Base-by-base conservation (phyloP, 1,284 basidiomycete species). In the Cerrena zonata region DNA sequence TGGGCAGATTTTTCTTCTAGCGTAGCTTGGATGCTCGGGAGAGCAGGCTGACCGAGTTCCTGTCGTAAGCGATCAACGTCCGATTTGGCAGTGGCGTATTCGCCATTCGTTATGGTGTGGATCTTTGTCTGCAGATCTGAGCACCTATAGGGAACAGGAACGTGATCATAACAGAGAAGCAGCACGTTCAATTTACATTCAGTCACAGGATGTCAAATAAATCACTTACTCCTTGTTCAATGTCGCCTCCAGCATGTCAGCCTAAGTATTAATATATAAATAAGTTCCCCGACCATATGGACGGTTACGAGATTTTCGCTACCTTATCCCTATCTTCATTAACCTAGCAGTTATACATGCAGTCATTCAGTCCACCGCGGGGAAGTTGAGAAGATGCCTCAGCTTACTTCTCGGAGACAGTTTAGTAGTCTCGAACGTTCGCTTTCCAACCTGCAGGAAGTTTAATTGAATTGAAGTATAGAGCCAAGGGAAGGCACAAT, bases 291-390 rank as follows among this genome's bases (percentile, higher is more conserved):
- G 44, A 23, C 43, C 25, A 19, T 24, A 18, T 19, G 30, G 12
- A 37, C 45, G 34, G 15, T 27, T 34, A 19, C 27, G 23, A 47
- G n/a, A n/a, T n/a, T n/a, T n/a, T n/a, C 66, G 26, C 54, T 58
- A 78, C 86, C 74, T 85, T 84, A 69, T 89, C 86, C 21, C 86
- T 77, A 63, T 89, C 85, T 63, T 86, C 84, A 61, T 89, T 89
- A 25, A 89, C 76, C 84, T 88, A 44, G 19, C 25, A 50, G 51
- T 47, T 43, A n/a, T n/a, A n/a, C n/a, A n/a, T n/a, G 30, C 26
- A 15, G 21, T 46, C 12, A 37, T n/a, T 40, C 25, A 44, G 34
- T 25, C 34, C 13, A 40, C 47, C 25, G 24, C 11, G 26, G 26
- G 4, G n/a, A 27, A 34, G 5, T 4, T 18, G 30, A 26, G 21